Evolutionary conservation across 306 rosid genomes (phyloP).

Genomic region (Mimosa bimucronata): DNA sequence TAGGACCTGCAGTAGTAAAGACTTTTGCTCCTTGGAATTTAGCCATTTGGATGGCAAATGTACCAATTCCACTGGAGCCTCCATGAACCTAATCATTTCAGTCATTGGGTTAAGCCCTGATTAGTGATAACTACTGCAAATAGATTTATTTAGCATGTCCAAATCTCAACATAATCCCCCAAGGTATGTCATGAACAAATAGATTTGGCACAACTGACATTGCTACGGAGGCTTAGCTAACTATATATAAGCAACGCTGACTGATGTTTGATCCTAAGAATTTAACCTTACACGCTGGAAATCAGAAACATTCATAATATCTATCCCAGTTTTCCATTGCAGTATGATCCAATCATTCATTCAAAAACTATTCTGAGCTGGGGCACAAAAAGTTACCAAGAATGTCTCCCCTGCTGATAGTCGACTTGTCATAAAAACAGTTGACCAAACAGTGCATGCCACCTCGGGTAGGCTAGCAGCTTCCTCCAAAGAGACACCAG

Average conservation of each 20-base stretch:
- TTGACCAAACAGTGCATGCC: conserved; percentile 94
- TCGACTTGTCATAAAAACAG: conserved; percentile 80
- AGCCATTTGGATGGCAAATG: conserved; percentile 96
- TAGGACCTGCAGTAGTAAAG: conserved; percentile 83
- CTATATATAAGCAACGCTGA: too few species aligned
- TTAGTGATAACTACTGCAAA: too few species aligned
- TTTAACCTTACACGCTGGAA: too few species aligned
- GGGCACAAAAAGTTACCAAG: conserved; percentile 50
- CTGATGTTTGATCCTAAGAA: too few species aligned
- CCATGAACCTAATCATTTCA: conserved; percentile 78
- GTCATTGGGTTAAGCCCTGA: too few species aligned
- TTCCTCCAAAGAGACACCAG: conserved; percentile 70
- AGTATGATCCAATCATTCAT: too few species aligned
- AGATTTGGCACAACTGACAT: neutral
- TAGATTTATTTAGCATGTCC: too few species aligned
- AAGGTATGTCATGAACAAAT: neutral
- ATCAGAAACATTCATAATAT: too few species aligned
- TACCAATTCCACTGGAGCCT: conserved; percentile 97
- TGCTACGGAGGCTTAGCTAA: neutral
- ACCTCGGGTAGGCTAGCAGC: conserved; percentile 88
- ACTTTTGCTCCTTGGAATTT: conserved; percentile 75
- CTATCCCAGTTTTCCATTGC: too few species aligned
- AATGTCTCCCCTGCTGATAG: conserved; percentile 74
- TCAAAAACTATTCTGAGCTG: too few species aligned
- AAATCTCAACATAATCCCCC: too few species aligned